Base-by-base conservation (phyloP, 2,329 filamentous ascomycete genomes). In the Trichoderma aggressivum region DNA sequence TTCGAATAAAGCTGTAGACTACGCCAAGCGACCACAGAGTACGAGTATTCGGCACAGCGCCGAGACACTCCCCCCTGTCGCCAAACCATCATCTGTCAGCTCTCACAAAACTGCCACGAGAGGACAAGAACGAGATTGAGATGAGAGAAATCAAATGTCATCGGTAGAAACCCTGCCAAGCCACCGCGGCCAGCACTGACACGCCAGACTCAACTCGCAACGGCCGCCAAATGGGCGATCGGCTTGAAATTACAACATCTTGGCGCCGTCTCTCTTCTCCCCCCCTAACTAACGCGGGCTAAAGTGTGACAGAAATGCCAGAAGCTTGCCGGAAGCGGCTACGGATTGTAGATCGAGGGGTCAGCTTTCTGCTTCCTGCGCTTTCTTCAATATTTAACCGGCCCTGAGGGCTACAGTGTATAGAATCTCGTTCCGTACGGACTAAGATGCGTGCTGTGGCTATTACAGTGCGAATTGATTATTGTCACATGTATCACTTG, bases 281-380 rank as follows among this genome's bases (percentile, higher is more conserved):
- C 7, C 30, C 30, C 63, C 47, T 55, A 34, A 55, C 47, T 65
- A 65, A 36, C 21, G 47, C 47, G 24, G 30, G 32, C 63, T 53
- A 66, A 32, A 32, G 47, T 36, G 64, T 67, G 64, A 58, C 64
- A 32, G 50, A 56, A 56, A 24, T n/a, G 50, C 64, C 34, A 59
- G 50, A 67, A 67, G 64, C 64, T 67, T 67, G 64, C 64, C 64
- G 6, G 34, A 67, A 67, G 53, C 26, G 64, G 64, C 53, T 58
- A 47, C 53, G 34, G 12, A 30, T 14, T 32, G 64, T 18, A 58
- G 64, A 67, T 67, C 53, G 53, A 36, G 39, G 32, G 34, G 64
- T 43, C 64, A 67, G 34, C 64, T 32, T 58, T 56, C 34, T 10
- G 34, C 36, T 47, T 62, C 21, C 16, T 30, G 55, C 26, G 26